Base-by-base conservation (phyloP, 2,329 filamentous ascomycete species). In the Aspergillus ibericus region DNA sequence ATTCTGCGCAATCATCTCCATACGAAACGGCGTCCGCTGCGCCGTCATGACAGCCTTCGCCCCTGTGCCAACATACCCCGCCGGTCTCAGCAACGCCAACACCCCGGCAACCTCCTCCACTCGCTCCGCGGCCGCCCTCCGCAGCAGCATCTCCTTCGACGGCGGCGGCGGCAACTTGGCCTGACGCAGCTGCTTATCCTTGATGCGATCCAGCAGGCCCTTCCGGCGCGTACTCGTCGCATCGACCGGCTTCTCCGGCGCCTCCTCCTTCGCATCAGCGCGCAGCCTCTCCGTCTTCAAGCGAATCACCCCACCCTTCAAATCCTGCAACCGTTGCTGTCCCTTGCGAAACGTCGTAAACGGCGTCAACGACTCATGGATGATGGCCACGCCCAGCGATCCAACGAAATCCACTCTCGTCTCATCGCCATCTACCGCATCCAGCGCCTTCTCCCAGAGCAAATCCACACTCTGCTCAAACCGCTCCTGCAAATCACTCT, bases 141-240 rank as follows among this genome's bases (percentile, higher is more conserved):
- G 86, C 61, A 83, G 78, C 3, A 90, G 76, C 65, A 87, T 81
- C 16, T 79, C 82, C 20, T 82, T 79, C 0, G 82, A 77, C 0
- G 81, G 82, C 0, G 58, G 79, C 58, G 59, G 76, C 53, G 60
- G 77, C 64, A 61, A 78, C 68, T 71, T 83, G 71, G 71, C 83
- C 80, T 77, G 78, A 29, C 67, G 71, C 35, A 64, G 74, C 65
- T 90, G 85, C 78, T 93, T 93, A 55, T 83, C 81, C 62, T 89
- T 87, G 63, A 96, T 84, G 50, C 90, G 88, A 72, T 93, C 90
- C 58, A 95, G 81, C 22, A 96, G 84, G 54, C 85, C 85, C 78
- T 89, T 86, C 52, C 75, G 73, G 16, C 77, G 76, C 42, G 70
- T 69, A 25, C 55, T 64, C 7, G 69, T 70, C 35, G 63, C 68